phyloP scores from a whole-genome alignment of 2,329 filamentous ascomycete species.

The Didymella sp. region DNA sequence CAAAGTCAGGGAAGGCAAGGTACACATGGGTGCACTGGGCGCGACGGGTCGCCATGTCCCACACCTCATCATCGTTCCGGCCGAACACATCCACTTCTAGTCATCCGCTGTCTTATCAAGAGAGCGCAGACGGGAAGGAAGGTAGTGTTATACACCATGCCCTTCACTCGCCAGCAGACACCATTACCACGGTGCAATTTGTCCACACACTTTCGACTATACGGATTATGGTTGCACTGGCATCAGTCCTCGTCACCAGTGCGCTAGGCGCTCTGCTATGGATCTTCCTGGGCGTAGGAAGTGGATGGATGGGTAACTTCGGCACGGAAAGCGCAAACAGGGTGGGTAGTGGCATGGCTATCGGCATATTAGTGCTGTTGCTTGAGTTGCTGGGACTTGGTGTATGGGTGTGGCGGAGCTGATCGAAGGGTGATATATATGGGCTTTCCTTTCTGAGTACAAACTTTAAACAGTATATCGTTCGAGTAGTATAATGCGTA shows the following conservation, averaged over 20 bases:
- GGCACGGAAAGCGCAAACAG: constrained; percentile 22
- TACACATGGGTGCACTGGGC: constrained; percentile 57
- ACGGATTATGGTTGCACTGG: constrained; percentile 25
- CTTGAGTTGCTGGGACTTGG: constrained; percentile 27
- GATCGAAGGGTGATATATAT: not conserved
- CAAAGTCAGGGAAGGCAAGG: constrained; percentile 43
- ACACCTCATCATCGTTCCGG: constrained; percentile 7
- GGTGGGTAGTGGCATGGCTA: constrained; percentile 29
- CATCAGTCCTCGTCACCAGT: constrained; percentile 24
- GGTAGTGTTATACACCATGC: constrained; percentile 11
- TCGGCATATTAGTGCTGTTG: constrained; percentile 28
- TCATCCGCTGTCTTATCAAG: not conserved
- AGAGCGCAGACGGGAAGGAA: constrained; percentile 14
- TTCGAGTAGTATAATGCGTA: constrained; percentile 2
- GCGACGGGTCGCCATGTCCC: constrained; percentile 37
- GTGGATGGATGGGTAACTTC: constrained; percentile 10
- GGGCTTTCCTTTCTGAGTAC: constrained; percentile 1
- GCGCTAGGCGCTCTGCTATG: constrained; percentile 30
- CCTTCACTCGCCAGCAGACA: constrained; percentile 1
- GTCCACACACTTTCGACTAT: constrained; percentile 28
- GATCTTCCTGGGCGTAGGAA: constrained; percentile 30
- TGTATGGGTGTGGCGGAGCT: constrained; percentile 22
- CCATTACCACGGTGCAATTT: constrained; percentile 37
- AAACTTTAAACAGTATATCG: constrained; percentile 1
- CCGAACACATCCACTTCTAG: constrained; percentile 2